A percentile compares a stretch with the other conserved stretches of the same genome.
Evolutionary conservation across 768 basidiomycete species (phyloP).

Genomic region (Termitomyces sp.): DNA sequence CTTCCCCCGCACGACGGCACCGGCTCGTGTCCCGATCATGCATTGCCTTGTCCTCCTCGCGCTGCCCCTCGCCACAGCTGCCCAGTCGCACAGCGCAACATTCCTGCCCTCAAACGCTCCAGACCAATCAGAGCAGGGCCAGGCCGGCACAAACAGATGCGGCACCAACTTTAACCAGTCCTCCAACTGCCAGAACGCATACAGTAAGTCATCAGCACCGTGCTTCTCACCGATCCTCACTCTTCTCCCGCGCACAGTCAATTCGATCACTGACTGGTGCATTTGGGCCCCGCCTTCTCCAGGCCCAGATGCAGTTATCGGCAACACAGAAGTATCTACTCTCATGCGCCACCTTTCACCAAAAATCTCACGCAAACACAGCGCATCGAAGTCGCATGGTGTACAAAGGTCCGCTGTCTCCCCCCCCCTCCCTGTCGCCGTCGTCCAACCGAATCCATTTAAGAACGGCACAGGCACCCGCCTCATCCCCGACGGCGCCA

Average conservation of each 20-base stretch:
- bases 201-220: constrained; percentile 31
- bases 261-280: constrained; percentile 49
- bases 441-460: constrained; percentile 5
- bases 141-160: constrained; percentile 62
- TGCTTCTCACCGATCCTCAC: neutral
- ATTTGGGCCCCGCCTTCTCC: constrained; percentile 40
- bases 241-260: constrained; percentile 29
- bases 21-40: neutral
- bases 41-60: neutral
- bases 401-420: constrained; percentile 25
- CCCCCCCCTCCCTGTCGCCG: neutral
- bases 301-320: constrained; percentile 46
- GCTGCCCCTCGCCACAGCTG: neutral
- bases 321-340: constrained; percentile 48
- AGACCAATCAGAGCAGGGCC: constrained; percentile 47
- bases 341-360: constrained; percentile 8
- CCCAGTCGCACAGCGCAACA: constrained; percentile 34
- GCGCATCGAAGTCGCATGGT: constrained; percentile 41
- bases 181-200: constrained; percentile 64
- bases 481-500: constrained; percentile 67
- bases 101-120: constrained; percentile 45
- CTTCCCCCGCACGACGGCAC: neutral
- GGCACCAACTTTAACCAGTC: constrained; percentile 47
- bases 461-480: constrained; percentile 57
- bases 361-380: constrained; percentile 10